phyloP scores from a whole-genome alignment of 2,329 filamentous ascomycete genomes.

The Aspergillus sp. region DNA sequence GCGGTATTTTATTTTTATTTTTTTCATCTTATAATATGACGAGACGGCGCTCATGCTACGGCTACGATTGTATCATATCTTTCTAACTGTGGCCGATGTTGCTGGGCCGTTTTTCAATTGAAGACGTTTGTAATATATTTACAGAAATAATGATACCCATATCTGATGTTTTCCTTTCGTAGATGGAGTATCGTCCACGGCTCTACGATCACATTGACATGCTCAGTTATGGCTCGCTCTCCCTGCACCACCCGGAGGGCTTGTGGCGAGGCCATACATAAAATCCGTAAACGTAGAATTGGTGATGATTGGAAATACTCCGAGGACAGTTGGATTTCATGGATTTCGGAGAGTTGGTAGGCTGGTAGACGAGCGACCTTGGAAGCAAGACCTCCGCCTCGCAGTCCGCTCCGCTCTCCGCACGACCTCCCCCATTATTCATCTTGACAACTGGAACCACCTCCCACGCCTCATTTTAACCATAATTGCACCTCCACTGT shows the following conservation, averaged over 20 bases:
- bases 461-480: neutral
- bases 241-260: too few species aligned
- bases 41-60: constrained; percentile 16
- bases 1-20: neutral
- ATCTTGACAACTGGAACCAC: neutral
- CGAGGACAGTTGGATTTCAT: too few species aligned
- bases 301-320: too few species aligned
- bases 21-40: neutral
- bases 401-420: neutral
- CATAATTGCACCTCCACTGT: neutral
- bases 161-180: neutral
- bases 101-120: neutral
- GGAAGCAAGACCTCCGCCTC: neutral
- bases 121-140: constrained; percentile 19
- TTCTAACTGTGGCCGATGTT: constrained; percentile 8
- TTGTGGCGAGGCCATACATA: too few species aligned
- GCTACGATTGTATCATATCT: constrained; percentile 20
- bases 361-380: neutral
- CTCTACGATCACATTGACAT: too few species aligned
- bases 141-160: constrained; percentile 26
- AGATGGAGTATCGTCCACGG: neutral
- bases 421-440: neutral
- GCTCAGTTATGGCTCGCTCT: too few species aligned
- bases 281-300: too few species aligned
- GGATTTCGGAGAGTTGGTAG: too few species aligned